Percentiles rank a stretch among this genome's conserved stretches.
These are phyloP conservation scores for Fremontodendron californicum DNA, from an alignment of 345 rosid genomes.

Conservation along the genomic window DNA sequence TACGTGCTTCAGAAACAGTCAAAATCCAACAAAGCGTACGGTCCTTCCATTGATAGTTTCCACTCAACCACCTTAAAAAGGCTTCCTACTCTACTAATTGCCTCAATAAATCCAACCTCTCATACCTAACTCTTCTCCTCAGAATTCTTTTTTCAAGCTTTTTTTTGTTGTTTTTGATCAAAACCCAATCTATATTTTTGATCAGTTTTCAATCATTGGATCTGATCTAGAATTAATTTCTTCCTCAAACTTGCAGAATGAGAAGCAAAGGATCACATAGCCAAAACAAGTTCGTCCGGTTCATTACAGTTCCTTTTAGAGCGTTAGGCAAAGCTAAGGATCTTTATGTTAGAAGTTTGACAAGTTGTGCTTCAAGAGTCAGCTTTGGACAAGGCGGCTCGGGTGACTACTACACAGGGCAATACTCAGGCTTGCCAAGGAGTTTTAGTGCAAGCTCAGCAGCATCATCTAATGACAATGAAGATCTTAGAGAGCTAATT, in stretches of 20 bases:
- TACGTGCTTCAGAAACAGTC: conserved; percentile 6
- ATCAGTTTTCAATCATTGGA: not conserved
- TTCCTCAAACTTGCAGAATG: conserved; percentile 12
- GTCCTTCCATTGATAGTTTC: not conserved
- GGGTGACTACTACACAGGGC: not conserved
- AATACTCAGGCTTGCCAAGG: conserved; percentile 34
- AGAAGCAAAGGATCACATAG: conserved; percentile 21
- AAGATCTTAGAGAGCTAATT: conserved; percentile 46
- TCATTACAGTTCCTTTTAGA: conserved; percentile 34
- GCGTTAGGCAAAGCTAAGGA: conserved; percentile 49
- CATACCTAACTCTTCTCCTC: not conserved
- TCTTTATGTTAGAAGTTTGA: conserved; percentile 49
- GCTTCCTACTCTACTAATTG: not conserved
- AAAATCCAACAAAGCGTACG: not conserved
- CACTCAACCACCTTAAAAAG: not conserved
- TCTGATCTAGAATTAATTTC: not conserved
- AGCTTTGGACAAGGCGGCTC: conserved; percentile 12
- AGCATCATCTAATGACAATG: conserved; percentile 21
- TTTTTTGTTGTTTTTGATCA: not conserved
- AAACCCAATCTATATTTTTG: not conserved
- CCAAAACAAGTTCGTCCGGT: conserved; percentile 37
- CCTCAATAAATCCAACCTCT: not conserved
- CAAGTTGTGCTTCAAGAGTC: conserved; percentile 27
- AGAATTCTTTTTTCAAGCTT: not conserved
- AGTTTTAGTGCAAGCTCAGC: conserved; percentile 42